phyloP scores from a whole-genome alignment of 2,329 filamentous ascomycete genomes.

The Pseudonectria buxi region DNA sequence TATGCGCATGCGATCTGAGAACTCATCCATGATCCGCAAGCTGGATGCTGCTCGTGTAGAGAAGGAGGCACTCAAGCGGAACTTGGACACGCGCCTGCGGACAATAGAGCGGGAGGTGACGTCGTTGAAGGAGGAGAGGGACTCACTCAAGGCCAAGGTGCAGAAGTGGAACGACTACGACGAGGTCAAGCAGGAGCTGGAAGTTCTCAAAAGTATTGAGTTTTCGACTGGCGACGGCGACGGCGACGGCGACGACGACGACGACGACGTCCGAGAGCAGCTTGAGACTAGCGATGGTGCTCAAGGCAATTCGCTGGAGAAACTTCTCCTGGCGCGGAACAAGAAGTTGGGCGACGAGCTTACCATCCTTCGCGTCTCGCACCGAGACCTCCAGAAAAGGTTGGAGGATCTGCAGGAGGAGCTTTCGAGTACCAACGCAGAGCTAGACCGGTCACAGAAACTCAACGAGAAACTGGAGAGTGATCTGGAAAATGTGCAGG shows the following conservation, averaged over 20 bases:
- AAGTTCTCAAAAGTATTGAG: constrained; percentile 96
- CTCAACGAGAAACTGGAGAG: constrained; percentile 87
- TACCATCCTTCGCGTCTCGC: constrained; percentile 85
- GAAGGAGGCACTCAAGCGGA: constrained; percentile 71
- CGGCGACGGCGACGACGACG: too few relatives aligned
- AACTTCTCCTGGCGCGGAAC: constrained; percentile 84
- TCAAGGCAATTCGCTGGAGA: constrained; percentile 77
- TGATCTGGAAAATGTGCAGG: constrained; percentile 81
- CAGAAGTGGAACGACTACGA: constrained; percentile 92
- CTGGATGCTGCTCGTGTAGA: constrained; percentile 79
- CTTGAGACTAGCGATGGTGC: constrained; percentile 28
- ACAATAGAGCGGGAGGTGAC: constrained; percentile 72
- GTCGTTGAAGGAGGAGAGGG: constrained; percentile 71
- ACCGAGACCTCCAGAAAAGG: constrained; percentile 80
- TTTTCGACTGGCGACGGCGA: constrained; percentile 88
- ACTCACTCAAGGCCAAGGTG: constrained; percentile 71
- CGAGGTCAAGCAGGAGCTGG: constrained; percentile 89
- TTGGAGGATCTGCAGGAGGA: constrained; percentile 78
- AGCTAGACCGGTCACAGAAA: constrained; percentile 76
- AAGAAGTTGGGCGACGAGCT: constrained; percentile 95
- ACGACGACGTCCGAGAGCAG: constrained; percentile 54
- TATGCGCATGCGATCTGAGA: constrained; percentile 84
- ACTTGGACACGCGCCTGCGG: constrained; percentile 68
- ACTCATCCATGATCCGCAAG: constrained; percentile 83
- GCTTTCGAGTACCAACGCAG: constrained; percentile 72